Evolutionary conservation across 345 rosid species (phyloP), one percentile per base, ranked within the genome.

Genomic region (Hibiscus trionum): DNA sequence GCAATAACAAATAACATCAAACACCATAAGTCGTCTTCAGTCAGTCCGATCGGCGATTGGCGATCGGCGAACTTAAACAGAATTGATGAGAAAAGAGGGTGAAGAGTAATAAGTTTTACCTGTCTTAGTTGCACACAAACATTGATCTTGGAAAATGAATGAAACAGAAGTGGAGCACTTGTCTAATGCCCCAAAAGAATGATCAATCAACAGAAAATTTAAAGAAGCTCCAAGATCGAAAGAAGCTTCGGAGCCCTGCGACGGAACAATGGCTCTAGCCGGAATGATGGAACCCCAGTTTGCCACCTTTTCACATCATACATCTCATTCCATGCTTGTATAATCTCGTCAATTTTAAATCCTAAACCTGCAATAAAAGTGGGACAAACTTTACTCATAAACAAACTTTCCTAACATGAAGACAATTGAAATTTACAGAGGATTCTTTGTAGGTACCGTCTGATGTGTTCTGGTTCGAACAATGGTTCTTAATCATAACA

Each of bases 241-340:
- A 89, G 94, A 78, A 95, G 94, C 76, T 87, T 95, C 4, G 98
- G 96, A 62, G 81, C 84, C 77, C 88, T 77, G 74, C 97, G 84
- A 72, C 97, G 87, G 80, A 92, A 90, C 84, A 95, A 81, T 21
- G 99, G 99, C 80, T 95, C 99, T 61, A 95, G 85, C 81, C 98
- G 80, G 84, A 89, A 95, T 77, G 99, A 89, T 60, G 98, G 94
- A 76, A 88, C 87, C 47, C 99, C 97, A 24, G 83, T 84, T 83
- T 90, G 88, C 99, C 99, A 95, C 80, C 98, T 87, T 77, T 87
- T 89, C 9, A 91, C 98, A 80, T 95, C 99, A 83, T 92, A 92
- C 97, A 95, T 95, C 77, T 95, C 99, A 84, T 88, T 95, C 99
- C 99, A 95, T 50, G 99, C 99, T 82, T 90, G 93, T 66, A 95